Evolutionary conservation across 345 rosid genomes (phyloP).

Genomic region (Syzygium aqueum): DNA sequence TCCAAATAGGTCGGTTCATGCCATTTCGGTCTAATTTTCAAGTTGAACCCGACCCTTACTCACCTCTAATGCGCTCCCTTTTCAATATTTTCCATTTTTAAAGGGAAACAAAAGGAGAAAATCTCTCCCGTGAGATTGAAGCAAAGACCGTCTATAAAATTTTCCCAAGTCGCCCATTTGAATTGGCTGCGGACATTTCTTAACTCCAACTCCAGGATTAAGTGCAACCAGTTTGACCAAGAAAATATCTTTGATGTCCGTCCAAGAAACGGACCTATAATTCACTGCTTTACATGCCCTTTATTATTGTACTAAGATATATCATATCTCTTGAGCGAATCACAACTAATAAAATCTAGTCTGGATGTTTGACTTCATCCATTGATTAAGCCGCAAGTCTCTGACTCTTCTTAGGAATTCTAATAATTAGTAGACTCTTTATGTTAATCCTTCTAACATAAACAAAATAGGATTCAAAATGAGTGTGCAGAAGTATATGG

Average conservation of each 20-base stretch:
- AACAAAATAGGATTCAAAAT: background rate
- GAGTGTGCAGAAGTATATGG: background rate
- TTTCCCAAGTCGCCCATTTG: background rate
- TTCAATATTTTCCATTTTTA: background rate
- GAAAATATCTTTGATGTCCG: background rate
- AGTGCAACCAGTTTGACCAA: background rate
- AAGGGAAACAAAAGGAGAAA: background rate
- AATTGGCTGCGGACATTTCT: background rate
- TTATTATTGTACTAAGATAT: background rate
- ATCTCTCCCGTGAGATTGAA: background rate
- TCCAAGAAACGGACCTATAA: background rate
- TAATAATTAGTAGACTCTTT: background rate
- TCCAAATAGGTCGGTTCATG: background rate
- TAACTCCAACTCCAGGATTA: background rate
- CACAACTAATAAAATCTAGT: background rate
- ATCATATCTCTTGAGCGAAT: background rate
- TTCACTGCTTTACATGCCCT: background rate
- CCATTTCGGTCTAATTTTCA: background rate
- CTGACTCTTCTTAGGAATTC: background rate
- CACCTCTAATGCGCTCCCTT: background rate
- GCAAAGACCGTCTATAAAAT: background rate
- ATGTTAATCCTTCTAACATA: background rate
- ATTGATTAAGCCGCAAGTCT: background rate
- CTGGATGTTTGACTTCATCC: background rate
- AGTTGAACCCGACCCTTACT: background rate